Base-by-base conservation (phyloP, 805 yeast genomes). In the Lipomyces japonicus region DNA sequence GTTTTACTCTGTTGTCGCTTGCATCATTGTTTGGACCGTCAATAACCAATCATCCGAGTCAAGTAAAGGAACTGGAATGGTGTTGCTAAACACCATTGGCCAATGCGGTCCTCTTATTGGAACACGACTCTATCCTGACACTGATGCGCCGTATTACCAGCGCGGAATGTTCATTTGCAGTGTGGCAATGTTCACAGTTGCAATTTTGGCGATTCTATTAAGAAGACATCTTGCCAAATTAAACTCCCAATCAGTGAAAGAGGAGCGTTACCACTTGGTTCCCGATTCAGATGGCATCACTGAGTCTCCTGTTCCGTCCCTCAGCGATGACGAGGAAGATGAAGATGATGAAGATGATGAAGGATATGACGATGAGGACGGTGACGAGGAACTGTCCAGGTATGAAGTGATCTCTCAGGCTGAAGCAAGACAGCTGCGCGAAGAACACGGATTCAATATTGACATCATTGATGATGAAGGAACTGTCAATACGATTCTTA, bases 81-180 rank as follows among this genome's bases (percentile, higher is more conserved):
- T 64, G 12, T 26, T 64, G 40, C 50, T 64, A 28, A 63, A 62
- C 45, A 47, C 61, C 28, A 52, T 63, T 24, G 68, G 68, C 22
- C 67, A 64, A 43, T 53, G 62, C 37, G 68, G 67, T 7, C 62
- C 66, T 4, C 39, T 64, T 37, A 43, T 64, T 12, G 68, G 67
- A 23, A 61, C 64, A 3, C 48, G 67, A 16, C 34, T 64, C 16
- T 64, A 56, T 21, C 61, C 61, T 14, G 58, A 50, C 18, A 40
- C 60, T 5, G 60, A 57, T 18, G 60, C 59, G 14, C 61, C 61
- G 19, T 50, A 56, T 42, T 57, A 57, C 39, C 49, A 41, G 36
- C 55, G 51, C 5, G 60, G 60, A 3, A 44, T 45, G n/a, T 49
- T 48, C 38, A 38, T 56, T 10, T 31, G 47, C 46, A 38, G 50